A percentile compares a stretch with the other conserved stretches of the same genome.
These are phyloP conservation scores for Xenoacremonium recifei DNA, from an alignment of 2,329 filamentous ascomycete genomes.

Conservation along the genomic window DNA sequence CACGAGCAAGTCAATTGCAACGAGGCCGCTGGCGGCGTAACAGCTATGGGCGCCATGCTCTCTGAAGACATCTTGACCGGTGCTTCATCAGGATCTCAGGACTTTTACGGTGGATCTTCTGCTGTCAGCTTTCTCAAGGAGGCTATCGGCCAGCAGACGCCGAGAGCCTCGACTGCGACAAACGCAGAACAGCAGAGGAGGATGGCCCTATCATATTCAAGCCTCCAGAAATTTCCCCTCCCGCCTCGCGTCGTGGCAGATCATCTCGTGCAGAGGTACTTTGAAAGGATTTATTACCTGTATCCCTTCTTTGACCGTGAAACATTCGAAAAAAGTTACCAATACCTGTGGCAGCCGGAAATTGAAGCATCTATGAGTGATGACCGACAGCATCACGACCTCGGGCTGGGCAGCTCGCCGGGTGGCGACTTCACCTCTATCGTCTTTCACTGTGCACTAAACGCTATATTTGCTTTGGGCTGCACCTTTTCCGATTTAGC, in stretches of 20 bases:
- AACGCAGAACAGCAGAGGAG: conserved; percentile 5
- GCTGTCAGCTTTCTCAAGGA: conserved; percentile 40
- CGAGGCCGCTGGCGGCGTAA: conserved; percentile 23
- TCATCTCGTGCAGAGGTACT: conserved; percentile 38
- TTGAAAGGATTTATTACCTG: conserved; percentile 37
- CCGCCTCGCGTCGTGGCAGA: conserved; percentile 41
- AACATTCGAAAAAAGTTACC: conserved; percentile 39
- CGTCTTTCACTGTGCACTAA: conserved; percentile 41
- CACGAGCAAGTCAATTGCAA: not conserved
- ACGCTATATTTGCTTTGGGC: conserved; percentile 41
- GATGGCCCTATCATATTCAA: conserved; percentile 1
- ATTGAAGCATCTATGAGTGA: not conserved
- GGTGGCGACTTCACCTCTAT: conserved; percentile 30
- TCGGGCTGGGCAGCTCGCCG: conserved; percentile 38
- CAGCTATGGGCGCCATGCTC: conserved; percentile 37
- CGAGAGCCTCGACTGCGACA: not conserved
- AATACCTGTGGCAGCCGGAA: conserved; percentile 32
- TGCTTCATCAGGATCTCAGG: too few relatives aligned
- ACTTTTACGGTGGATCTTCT: conserved; percentile 39
- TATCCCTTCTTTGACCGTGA: conserved; percentile 43
- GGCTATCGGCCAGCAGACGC: conserved; percentile 28
- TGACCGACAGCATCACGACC: conserved; percentile 11
- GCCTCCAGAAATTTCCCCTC: conserved; percentile 29
- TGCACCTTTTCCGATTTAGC: conserved; percentile 37
- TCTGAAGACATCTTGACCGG: conserved; percentile 27